These are phyloP conservation scores for Suillus clintonianus DNA, from an alignment of 768 basidiomycete genomes.

Conservation along the genomic window DNA sequence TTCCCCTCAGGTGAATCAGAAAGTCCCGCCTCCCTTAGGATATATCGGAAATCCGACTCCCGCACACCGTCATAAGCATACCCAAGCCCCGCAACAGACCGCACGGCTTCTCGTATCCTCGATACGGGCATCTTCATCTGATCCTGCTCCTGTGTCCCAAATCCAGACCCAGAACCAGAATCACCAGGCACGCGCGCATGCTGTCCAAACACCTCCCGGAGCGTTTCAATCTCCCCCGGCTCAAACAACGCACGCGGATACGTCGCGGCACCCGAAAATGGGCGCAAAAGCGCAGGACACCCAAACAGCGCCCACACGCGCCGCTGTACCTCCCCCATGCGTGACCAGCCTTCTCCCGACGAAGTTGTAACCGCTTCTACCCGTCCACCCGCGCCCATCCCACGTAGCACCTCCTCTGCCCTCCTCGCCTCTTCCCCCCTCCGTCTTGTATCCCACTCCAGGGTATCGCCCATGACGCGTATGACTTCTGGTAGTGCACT, in stretches of 20 bases:
- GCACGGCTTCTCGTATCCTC: constrained; percentile 34
- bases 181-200: not conserved
- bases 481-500: constrained; percentile 84
- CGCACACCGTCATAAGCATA: constrained; percentile 61
- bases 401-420: constrained; percentile 68
- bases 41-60: constrained; percentile 69
- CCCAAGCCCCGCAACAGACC: constrained; percentile 22
- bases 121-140: constrained; percentile 39
- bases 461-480: constrained; percentile 87
- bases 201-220: constrained; percentile 38
- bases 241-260: constrained; percentile 58
- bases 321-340: not conserved
- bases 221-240: constrained; percentile 47
- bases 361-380: constrained; percentile 13
- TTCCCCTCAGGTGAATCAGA: constrained; percentile 26
- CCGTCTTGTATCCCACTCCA: constrained; percentile 69
- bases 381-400: constrained; percentile 63
- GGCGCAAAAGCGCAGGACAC: not conserved
- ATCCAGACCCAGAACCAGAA: not conserved
- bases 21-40: constrained; percentile 77
- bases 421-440: constrained; percentile 58
- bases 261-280: constrained; percentile 16
- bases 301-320: not conserved
- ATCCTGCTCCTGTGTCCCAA: constrained; percentile 15
- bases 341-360: constrained; percentile 20